Evolutionary conservation across 257 asterid species (phyloP).

Genomic region (Ballota nigra): DNA sequence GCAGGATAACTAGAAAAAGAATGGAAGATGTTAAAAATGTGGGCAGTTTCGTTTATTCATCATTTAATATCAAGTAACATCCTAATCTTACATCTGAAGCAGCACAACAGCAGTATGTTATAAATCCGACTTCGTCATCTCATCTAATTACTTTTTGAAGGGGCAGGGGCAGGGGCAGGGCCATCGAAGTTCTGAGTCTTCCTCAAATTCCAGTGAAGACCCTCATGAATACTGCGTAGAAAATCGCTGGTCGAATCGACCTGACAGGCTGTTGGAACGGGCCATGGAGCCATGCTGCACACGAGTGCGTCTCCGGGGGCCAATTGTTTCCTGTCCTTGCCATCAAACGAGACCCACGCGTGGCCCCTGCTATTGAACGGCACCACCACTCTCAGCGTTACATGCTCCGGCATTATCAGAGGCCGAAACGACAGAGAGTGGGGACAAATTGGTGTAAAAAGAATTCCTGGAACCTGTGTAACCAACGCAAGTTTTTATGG

Average conservation of each 20-base stretch:
- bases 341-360: conserved; percentile 98
- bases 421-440: conserved; percentile 96
- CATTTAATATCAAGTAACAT: too few species aligned
- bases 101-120: background rate
- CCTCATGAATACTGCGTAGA: conserved; percentile 84
- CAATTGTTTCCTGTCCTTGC: conserved; percentile 76
- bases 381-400: conserved; percentile 71
- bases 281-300: conserved; percentile 99
- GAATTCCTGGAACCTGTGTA: conserved; percentile 82
- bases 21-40: background rate
- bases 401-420: conserved; percentile 85
- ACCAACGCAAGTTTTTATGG: too few species aligned
- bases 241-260: conserved; percentile 78
- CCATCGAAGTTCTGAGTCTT: conserved; percentile 87
- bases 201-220: conserved; percentile 97
- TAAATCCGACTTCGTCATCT: background rate
- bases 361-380: conserved; percentile 91
- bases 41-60: background rate
- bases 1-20: too few species aligned
- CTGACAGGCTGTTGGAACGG: conserved; percentile 94
- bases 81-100: background rate
- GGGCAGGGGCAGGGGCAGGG: conserved; percentile 21
- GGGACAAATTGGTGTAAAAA: conserved; percentile 97
- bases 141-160: background rate
- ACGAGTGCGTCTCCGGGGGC: conserved; percentile 92